These are phyloP conservation scores for Protomyces macrosporus DNA, from an alignment of 1,139 yeast genomes.

Conservation along the genomic window DNA sequence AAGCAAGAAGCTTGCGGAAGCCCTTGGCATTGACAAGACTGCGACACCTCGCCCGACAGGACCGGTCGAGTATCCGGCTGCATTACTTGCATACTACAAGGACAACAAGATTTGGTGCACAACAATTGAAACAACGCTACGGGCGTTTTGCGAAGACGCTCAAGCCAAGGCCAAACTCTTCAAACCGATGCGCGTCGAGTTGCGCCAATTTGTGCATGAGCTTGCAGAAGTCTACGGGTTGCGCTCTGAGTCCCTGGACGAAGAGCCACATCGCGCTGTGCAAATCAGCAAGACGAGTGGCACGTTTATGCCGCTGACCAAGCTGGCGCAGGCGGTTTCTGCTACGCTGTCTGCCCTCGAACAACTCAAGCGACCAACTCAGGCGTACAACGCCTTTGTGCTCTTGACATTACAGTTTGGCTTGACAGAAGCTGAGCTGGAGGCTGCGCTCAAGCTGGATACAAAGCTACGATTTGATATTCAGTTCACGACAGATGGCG, in stretches of 20 bases:
- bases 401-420: slow-evolving; percentile 31
- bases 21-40: slow-evolving; percentile 43
- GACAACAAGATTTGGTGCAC: slow-evolving; percentile 54
- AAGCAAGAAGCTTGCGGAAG: slow-evolving; percentile 58
- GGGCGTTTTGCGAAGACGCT: slow-evolving; percentile 45
- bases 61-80: slow-evolving; percentile 43
- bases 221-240: slow-evolving; percentile 56
- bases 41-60: slow-evolving; percentile 14
- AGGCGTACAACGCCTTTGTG: slow-evolving; percentile 31
- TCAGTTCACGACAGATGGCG: slow-evolving; percentile 30
- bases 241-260: slow-evolving; percentile 70
- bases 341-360: slow-evolving; percentile 18
- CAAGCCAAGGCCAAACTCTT: slow-evolving; percentile 50
- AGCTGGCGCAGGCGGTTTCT: slow-evolving; percentile 18
- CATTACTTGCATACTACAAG: slow-evolving; percentile 44
- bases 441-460: not conserved
- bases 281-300: slow-evolving; percentile 45
- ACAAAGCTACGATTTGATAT: slow-evolving; percentile 24
- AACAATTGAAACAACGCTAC: slow-evolving; percentile 51
- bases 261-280: slow-evolving; percentile 72
- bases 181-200: slow-evolving; percentile 65
- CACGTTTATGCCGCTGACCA: slow-evolving; percentile 28
- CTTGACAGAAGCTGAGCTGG: slow-evolving; percentile 26
- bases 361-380: slow-evolving; percentile 11
- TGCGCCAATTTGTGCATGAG: slow-evolving; percentile 66